Evolutionary conservation across 2,329 filamentous ascomycete genomes (phyloP), one percentile per base, ranked within the genome.

Genomic region (Eurotiales sp.): DNA sequence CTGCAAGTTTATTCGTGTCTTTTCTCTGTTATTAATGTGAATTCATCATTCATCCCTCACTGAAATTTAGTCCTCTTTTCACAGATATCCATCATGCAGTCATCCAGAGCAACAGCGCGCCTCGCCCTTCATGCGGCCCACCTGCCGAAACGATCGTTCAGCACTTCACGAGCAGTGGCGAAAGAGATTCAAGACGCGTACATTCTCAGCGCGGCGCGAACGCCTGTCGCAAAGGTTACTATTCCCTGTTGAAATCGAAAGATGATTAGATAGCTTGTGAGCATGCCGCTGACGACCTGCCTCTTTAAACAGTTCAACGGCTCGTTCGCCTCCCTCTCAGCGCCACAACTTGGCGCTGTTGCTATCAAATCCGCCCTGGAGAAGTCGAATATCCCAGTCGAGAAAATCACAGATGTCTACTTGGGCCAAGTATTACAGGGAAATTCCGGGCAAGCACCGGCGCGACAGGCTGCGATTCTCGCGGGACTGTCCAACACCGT

Each of bases 401-500:
- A 86, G 29, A 87, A 87, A 66, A 89, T 97, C 64, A 87, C 86
- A 57, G 88, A 95, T 72, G 90, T 97, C 14, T 97, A 97, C 76
- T 95, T 97, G 88, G 93, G 93, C 66, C 95, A 96, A 64, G 93
- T 97, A 8, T 80, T 97, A 36, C 86, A 90, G 69, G 92, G 80
- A 40, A 82, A 81, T 15, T 81, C 93, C 5, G 93, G 93, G 41
- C 93, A 99, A 73, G 83, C 93, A 0, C 93, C 93, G 2, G 92
- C 93, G 19, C 84, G 93, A 44, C 93, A 99, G 74, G 93, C 93
- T 10, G 77, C 83, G 58, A 87, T 97, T 54, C 92, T 95, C 64
- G 90, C 93, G 3, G 91, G 91, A 2, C 82, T 97, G 3, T 80
- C 90, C 8, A 76, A 84, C n/a, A 83, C 79, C 6, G 81, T 95